Base-by-base conservation (phyloP, 179 eudicot species). In the Beta lomatogona region DNA sequence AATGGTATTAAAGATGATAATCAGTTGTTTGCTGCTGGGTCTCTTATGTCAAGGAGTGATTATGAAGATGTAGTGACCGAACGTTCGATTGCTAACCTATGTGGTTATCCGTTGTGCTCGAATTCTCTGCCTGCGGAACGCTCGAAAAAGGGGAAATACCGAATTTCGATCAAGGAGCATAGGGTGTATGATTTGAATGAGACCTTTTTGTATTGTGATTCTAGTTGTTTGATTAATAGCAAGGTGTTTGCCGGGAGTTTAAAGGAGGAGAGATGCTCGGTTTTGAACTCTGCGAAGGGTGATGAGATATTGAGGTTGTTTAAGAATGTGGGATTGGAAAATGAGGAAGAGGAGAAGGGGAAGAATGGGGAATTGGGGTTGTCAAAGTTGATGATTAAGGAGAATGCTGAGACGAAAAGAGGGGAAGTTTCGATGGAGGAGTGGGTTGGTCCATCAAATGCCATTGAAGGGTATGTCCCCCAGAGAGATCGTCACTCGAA, bases 381-480 rank as follows among this genome's bases (percentile, higher is more conserved):
- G 18, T 79, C 89, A 60, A 79, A 87, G 77, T 81, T 94, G 90
- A 86, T 74, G 82, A 93, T 94, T 79, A 85, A 88, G 84, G 98
- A 93, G 82, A 94, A 91, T 59, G 80, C 79, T 3, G 87, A 80
- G 63, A 57, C 69, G 18, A 81, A 76, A 75, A 87, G 71, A 45
- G 94, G 92, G 80, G 88, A 85, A 59, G 92, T 96, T 71, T 80
- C 89, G 54, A 45, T 89, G 88, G 92, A 88, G 79, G 94, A 90
- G 80, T 94, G 97, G 99, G 67, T 91, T 87, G 99, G 99, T 21
- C 91, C 93, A 45, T 86, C 96, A 21, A 91, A 91, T 88, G 94
- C 98, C 3, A 91, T 96, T 87, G 99, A 96, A 81, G 98, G 98
- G 73, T 96, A 92, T 88, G 93, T 94, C 48, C 98, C 99, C 15